Conservation (phyloP, 78 protist genomes). For the Chrysochromulina parva region DNA sequence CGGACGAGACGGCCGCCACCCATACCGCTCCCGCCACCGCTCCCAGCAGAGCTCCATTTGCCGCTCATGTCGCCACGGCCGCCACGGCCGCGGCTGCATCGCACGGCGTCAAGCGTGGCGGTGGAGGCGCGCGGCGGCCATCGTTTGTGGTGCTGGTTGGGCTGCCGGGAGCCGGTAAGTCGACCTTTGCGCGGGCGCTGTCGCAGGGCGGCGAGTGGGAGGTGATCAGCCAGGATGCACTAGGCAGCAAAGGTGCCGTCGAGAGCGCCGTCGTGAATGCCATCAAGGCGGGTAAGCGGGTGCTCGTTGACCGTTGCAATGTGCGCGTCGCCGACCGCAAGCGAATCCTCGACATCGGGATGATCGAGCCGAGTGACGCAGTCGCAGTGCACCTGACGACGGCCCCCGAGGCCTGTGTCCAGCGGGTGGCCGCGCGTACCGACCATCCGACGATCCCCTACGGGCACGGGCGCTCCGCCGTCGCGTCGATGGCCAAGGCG, state of each 20-base stretch:
- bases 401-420: background rate
- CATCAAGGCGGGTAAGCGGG: background rate
- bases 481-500: background rate
- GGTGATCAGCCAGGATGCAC: background rate
- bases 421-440: background rate
- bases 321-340: background rate
- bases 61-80: too few species aligned
- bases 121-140: too few species aligned
- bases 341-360: background rate
- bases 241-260: background rate
- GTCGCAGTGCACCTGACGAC: too few species aligned
- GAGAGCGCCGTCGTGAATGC: background rate
- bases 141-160: background rate
- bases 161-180: constrained; percentile 21
- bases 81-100: too few species aligned
- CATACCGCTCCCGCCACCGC: too few species aligned
- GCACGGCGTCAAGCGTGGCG: too few species aligned
- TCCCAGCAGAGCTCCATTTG: too few species aligned
- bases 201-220: background rate
- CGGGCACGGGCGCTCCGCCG: background rate
- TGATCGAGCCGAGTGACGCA: too few species aligned
- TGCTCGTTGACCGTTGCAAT: constrained; percentile 3
- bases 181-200: background rate
- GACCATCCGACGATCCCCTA: constrained; percentile 16
- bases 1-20: background rate